Evolutionary conservation across 2,329 filamentous ascomycete genomes (phyloP), one percentile per base, ranked within the genome.

Genomic region (Apiospora aurea): DNA sequence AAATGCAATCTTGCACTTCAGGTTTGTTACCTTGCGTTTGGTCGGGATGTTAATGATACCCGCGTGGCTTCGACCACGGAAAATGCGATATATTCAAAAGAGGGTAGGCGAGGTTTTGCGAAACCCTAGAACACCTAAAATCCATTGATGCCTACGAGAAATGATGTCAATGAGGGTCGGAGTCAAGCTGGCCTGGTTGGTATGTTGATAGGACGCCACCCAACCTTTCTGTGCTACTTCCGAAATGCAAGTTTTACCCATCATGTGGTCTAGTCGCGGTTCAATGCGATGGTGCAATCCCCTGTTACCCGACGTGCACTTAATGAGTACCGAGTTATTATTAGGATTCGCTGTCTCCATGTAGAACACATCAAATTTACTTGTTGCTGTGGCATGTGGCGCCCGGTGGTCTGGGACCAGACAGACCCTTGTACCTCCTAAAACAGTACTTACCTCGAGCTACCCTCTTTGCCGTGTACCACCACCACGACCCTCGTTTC

Each of bases 31-130:
- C 34, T 64, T 14, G 24, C 57, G 57, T 34, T 64, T 41, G 57
- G 57, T 64, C 57, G 34, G 34, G 18, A 29, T 64, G 57, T 64
- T 41, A 13, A 41, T 64, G 57, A 64, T 64, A 64, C 57, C 57
- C 57, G 41, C 57, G 57, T 64, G 57, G 57, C 57, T n/a, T 64
- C 34, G 57, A 64, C 29, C 57, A 41, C 57, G 34, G 49, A 64
- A 64, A 41, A 41, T 64, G 57, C 34, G 34, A 41, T 4, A 43
- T 6, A 43, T 11, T 29, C 26, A 8, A 46, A 41, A 41, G 21
- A 64, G 34, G 57, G 34, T 41, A 41, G 57, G 34, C 34, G 21
- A 41, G 57, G 57, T 41, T 64, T 61, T n/a, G 57, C 34, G 21
- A 41, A 34, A 34, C 10, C 34, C n/a, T n/a, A n/a, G 11, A 41